Conservation (phyloP, 1,139 yeast genomes). For the Arxiozyma slooffiae region DNA sequence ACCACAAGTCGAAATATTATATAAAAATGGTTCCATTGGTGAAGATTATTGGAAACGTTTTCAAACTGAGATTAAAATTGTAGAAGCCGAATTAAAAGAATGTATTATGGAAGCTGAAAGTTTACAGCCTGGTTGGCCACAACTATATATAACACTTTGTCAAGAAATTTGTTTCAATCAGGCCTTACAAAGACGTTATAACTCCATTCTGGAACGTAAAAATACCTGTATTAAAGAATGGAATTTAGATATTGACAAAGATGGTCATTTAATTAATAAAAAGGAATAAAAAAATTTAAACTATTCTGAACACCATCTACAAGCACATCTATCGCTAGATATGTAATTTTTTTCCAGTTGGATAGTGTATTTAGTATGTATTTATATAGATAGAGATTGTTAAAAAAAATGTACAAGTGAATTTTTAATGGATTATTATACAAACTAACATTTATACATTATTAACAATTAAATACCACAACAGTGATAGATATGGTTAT, state of each 20-base stretch:
- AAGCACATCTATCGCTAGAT: neutral
- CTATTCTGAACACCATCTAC: neutral
- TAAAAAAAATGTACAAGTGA: neutral
- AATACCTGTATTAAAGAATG: constrained; percentile 42
- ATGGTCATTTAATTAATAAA: constrained; percentile 26
- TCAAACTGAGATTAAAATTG: constrained; percentile 65
- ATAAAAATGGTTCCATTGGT: constrained; percentile 83
- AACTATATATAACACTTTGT: constrained; percentile 63
- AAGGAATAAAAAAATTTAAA: neutral
- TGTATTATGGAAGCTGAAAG: constrained; percentile 68
- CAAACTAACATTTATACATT: neutral
- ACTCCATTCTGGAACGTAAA: constrained; percentile 50
- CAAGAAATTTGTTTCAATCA: constrained; percentile 89
- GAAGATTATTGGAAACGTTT: constrained; percentile 79
- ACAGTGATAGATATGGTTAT: neutral
- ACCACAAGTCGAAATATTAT: constrained; percentile 56
- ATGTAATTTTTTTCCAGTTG: neutral
- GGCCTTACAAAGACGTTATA: constrained; percentile 73
- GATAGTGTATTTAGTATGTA: no score
- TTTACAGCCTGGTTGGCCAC: constrained; percentile 73
- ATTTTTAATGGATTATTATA: neutral
- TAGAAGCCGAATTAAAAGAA: constrained; percentile 67
- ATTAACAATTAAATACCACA: neutral
- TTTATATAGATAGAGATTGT: neutral
- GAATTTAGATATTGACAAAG: constrained; percentile 33